Conservation (phyloP, 371 early-diverging fungal species). For the Mortierella sp. region DNA sequence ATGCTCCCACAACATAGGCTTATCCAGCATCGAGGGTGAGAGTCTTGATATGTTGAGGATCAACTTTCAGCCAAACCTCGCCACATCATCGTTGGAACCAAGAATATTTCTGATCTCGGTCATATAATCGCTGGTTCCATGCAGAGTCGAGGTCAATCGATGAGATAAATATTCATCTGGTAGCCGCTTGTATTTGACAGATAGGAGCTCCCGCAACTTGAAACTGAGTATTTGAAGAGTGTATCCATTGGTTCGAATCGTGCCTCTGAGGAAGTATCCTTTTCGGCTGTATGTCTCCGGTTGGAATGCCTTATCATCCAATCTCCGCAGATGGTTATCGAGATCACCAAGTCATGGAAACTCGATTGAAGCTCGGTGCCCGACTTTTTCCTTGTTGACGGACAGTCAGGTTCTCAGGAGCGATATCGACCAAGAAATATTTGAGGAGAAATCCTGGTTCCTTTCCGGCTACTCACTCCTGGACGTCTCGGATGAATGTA, state of each 20-base stretch:
- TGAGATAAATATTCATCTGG: background rate
- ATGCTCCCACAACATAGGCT: conserved; percentile 27
- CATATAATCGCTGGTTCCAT: conserved; percentile 11
- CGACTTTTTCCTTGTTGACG: conserved; percentile 2
- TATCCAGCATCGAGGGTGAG: conserved; percentile 11
- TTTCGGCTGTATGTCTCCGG: background rate
- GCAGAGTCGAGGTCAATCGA: conserved; percentile 8
- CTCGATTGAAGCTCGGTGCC: conserved; percentile 2
- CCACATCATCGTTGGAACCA: conserved; percentile 14
- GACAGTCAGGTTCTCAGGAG: background rate
- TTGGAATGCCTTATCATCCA: background rate
- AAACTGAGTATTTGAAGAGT: conserved; percentile 8
- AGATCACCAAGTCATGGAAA: background rate
- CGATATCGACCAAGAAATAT: background rate
- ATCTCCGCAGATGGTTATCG: background rate
- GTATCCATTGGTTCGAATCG: conserved; percentile 8
- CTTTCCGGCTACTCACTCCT: background rate
- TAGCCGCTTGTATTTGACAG: conserved; percentile 8
- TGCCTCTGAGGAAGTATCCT: conserved; percentile 8
- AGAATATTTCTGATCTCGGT: conserved; percentile 22
- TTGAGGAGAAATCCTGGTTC: conserved; percentile 2
- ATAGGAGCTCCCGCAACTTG: conserved; percentile 15
- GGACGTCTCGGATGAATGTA: no score
- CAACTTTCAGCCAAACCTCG: background rate
- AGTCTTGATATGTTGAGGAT: conserved; percentile 4